These are phyloP conservation scores for Artomyces pyxidatus DNA, from an alignment of 768 basidiomycete genomes.

Conservation along the genomic window DNA sequence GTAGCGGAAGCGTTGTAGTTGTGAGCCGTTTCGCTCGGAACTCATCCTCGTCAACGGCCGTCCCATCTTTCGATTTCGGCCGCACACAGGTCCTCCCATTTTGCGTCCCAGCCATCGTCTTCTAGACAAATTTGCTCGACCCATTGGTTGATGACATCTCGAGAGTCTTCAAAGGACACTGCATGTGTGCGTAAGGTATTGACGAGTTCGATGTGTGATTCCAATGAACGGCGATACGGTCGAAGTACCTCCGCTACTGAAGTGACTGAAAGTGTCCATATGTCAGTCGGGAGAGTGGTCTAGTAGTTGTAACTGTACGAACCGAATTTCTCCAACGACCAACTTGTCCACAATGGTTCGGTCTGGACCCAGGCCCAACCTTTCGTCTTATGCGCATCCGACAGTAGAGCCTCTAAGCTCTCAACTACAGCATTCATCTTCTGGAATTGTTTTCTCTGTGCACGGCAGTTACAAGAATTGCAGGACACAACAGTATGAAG, in stretches of 20 bases:
- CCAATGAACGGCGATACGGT: conserved; percentile 61
- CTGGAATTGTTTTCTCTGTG: conserved; percentile 62
- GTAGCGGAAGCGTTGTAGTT: too few relatives aligned
- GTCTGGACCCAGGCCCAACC: conserved; percentile 64
- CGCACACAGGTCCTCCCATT: conserved; percentile 73
- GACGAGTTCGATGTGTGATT: conserved; percentile 46
- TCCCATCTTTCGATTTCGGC: conserved; percentile 75
- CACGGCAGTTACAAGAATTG: neutral
- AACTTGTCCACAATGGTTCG: conserved; percentile 76
- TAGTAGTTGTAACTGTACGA: conserved; percentile 10
- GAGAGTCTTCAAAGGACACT: conserved; percentile 61
- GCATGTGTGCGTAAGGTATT: conserved; percentile 55
- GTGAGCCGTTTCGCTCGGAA: too few relatives aligned
- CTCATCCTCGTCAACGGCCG: conserved; percentile 14
- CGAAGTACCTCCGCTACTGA: conserved; percentile 46
- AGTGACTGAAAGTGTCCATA: conserved; percentile 48
- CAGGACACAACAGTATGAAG: neutral
- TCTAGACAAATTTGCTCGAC: conserved; percentile 58
- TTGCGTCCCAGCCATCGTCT: conserved; percentile 59
- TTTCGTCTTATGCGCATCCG: conserved; percentile 64
- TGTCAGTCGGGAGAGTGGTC: neutral
- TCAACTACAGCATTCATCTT: conserved; percentile 60
- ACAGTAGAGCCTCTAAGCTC: conserved; percentile 50
- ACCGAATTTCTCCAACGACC: conserved; percentile 79
- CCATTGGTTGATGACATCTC: conserved; percentile 58